Evolutionary conservation across 805 yeast genomes (phyloP), one percentile per base, ranked within the genome.

Genomic region (Nakazawaea populi): DNA sequence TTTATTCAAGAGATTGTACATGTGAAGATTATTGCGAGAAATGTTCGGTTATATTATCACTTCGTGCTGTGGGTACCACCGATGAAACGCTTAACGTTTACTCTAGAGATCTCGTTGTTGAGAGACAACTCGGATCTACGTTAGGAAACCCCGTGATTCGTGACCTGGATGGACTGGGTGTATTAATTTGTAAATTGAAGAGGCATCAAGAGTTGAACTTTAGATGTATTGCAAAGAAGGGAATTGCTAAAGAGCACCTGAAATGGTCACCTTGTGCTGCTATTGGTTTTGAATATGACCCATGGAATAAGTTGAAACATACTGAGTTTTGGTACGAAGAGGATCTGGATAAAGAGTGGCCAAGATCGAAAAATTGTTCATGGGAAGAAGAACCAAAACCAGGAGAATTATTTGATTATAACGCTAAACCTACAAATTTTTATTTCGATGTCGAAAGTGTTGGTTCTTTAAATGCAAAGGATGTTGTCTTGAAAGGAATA

Each of bases 251-350:
- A 66, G 99, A 94, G 66, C 99, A 94, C 65, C 97, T 99, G 46
- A 94, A 94, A 64, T 94, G 99, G 99, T 85, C 94, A 6, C 97
- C 99, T 10, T 87, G 96, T 58, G 79, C 97, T 0, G 98, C 98
- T 27, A 80, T 92, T 50, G 97, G 96, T 18, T 92, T 92, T 61
- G 99, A 92, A 68, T 92, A 92, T 64, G 99, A 92, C 63, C 99
- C 99, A n/a, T 92, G 96, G 95, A 94, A 94, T 70, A 94, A 92
- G 70, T 76, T 94, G 61, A 85, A 87, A 64, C 99, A 94, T 66
- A 94, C 99, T 0, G 96, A 90, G 60, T 88, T 80, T 64, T 94
- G 99, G 99, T 89, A 86, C 66, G 99, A 94, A 70, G 92, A 83
- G 55, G 87, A 83, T 63, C 86, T 88, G 35, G 89, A 81, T 39